These are phyloP conservation scores for Usnea hakonensis DNA, from an alignment of 495 filamentous ascomycete species.

Conservation along the genomic window DNA sequence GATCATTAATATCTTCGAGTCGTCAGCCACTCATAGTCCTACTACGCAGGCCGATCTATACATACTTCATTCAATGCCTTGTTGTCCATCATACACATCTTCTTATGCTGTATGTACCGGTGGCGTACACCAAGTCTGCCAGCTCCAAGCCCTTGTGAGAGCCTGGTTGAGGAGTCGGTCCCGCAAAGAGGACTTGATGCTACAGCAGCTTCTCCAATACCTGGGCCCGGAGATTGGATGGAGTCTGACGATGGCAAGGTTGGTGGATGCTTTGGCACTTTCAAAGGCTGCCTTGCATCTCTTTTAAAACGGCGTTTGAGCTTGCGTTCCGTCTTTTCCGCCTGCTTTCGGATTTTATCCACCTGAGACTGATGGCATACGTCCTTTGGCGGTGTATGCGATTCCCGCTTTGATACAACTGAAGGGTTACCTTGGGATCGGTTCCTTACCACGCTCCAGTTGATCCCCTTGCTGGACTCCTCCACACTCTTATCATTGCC, in stretches of 20 bases:
- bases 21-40: constrained; percentile 29
- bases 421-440: background rate
- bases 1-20: constrained; percentile 62
- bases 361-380: constrained; percentile 23
- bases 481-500: background rate
- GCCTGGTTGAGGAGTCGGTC: background rate
- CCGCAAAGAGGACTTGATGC: background rate
- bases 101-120: constrained; percentile 72
- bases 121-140: constrained; percentile 57
- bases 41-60: constrained; percentile 6
- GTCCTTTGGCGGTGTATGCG: constrained; percentile 29
- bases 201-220: background rate
- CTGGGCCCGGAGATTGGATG: background rate
- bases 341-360: constrained; percentile 23
- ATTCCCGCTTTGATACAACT: constrained; percentile 8
- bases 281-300: constrained; percentile 39
- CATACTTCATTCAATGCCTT: constrained; percentile 70
- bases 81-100: constrained; percentile 60
- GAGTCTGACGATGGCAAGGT: constrained; percentile 7
- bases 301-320: constrained; percentile 40
- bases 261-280: constrained; percentile 23
- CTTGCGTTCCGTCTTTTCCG: constrained; percentile 36
- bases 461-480: background rate
- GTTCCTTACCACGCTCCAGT: background rate
- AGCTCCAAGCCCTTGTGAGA: constrained; percentile 15